A percentile compares a stretch with the other conserved stretches of the same genome.
These are phyloP conservation scores for Floccularia luteovirens DNA, from an alignment of 768 basidiomycete genomes.

Conservation along the genomic window DNA sequence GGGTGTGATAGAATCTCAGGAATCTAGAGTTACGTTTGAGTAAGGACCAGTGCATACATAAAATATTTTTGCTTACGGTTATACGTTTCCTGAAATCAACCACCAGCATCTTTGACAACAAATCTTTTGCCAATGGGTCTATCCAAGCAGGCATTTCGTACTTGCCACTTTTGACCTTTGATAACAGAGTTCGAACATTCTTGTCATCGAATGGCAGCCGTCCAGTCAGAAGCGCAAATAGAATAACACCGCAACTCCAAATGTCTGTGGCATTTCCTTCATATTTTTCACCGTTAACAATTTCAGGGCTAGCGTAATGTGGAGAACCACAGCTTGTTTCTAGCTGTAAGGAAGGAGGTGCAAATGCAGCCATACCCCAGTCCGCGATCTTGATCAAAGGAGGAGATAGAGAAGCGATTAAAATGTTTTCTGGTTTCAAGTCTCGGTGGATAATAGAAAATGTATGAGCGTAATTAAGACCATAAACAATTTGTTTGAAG, in stretches of 20 bases:
- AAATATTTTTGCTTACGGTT: constrained; percentile 41
- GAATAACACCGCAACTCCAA: constrained; percentile 95
- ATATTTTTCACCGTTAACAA: constrained; percentile 87
- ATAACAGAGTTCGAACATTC: constrained; percentile 66
- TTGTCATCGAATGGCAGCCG: constrained; percentile 93
- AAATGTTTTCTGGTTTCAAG: constrained; percentile 95
- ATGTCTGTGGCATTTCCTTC: constrained; percentile 88
- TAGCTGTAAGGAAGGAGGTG: constrained; percentile 74
- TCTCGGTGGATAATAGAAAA: constrained; percentile 98
- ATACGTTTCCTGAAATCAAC: constrained; percentile 78
- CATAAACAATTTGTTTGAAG: constrained; percentile 94
- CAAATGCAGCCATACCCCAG: constrained; percentile 98
- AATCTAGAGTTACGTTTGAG: constrained; percentile 47
- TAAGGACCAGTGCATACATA: constrained; percentile 3
- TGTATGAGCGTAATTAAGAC: constrained; percentile 93
- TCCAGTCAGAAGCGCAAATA: constrained; percentile 86
- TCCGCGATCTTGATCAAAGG: constrained; percentile 94
- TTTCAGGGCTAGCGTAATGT: constrained; percentile 95
- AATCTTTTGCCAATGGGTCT: constrained; percentile 77
- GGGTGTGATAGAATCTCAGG: constrained; percentile 81
- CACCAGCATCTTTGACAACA: constrained; percentile 81
- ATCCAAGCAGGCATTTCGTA: constrained; percentile 80
- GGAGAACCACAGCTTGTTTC: constrained; percentile 96
- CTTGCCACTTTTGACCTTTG: constrained; percentile 82
- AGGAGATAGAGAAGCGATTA: constrained; percentile 76